A percentile compares a stretch with the other conserved stretches of the same genome.
phyloP scores from a whole-genome alignment of 176 grass and related monocot species.

The Musa schizocarpa region DNA sequence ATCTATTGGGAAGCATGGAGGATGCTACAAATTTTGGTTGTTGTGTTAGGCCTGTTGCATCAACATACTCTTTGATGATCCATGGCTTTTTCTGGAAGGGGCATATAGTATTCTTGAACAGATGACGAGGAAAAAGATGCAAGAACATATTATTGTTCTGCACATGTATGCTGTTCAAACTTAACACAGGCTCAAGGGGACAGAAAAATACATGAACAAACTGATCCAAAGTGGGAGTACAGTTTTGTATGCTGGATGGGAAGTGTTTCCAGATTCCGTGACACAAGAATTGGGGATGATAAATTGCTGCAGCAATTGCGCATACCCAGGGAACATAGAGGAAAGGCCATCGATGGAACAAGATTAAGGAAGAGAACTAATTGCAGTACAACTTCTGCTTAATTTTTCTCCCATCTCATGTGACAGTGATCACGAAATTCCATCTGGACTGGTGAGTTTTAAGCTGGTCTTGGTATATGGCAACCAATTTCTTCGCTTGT shows the following conservation, averaged over 20 bases:
- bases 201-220: neutral
- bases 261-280: neutral
- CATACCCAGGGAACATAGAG: neutral
- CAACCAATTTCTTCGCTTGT: no score
- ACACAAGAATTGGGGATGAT: neutral
- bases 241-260: conserved; percentile 1
- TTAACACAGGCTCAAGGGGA: neutral
- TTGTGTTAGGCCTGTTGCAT: neutral
- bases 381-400: no score
- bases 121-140: neutral
- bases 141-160: neutral
- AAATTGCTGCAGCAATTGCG: no score
- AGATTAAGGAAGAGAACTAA: neutral
- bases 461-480: no score
- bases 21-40: neutral
- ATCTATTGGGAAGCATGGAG: neutral
- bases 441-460: no score
- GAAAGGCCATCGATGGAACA: neutral
- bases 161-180: neutral
- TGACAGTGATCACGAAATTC: no score
- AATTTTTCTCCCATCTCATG: no score
- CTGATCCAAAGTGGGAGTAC: conserved; percentile 13
- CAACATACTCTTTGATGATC: conserved; percentile 7
- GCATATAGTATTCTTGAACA: conserved; percentile 1
- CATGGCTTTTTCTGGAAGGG: conserved; percentile 1